A percentile compares a stretch with the other conserved stretches of the same genome.
phyloP scores from a whole-genome alignment of 768 basidiomycete species.

The Panellus pusillus region DNA sequence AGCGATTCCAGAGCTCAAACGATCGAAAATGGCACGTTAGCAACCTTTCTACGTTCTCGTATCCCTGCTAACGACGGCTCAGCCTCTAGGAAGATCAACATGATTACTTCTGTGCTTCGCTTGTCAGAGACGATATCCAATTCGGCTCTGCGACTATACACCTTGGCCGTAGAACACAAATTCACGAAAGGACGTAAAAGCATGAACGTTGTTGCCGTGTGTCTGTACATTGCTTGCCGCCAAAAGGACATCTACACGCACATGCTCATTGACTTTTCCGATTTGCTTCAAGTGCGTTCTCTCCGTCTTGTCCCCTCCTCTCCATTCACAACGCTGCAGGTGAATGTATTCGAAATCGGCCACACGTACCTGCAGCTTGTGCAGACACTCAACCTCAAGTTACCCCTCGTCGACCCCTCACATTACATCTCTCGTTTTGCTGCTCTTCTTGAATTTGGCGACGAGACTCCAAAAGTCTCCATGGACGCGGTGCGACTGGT shows the following conservation, averaged over 20 bases:
- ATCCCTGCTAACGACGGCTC: slow-evolving; percentile 2
- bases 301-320: neutral
- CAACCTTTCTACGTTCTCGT: neutral
- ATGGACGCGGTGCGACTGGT: slow-evolving; percentile 93
- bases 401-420: slow-evolving; percentile 92
- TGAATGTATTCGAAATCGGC: slow-evolving; percentile 97
- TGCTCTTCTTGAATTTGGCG: slow-evolving; percentile 92
- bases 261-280: slow-evolving; percentile 99
- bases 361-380: slow-evolving; percentile 95
- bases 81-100: slow-evolving; percentile 85
- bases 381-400: slow-evolving; percentile 78
- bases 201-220: slow-evolving; percentile 92
- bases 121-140: slow-evolving; percentile 80
- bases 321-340: slow-evolving; percentile 43
- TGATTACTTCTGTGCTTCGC: slow-evolving; percentile 73
- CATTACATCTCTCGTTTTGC: slow-evolving; percentile 97
- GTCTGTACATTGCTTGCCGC: slow-evolving; percentile 91
- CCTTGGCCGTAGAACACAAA: slow-evolving; percentile 89
- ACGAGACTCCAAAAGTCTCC: slow-evolving; percentile 89
- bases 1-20: slow-evolving; percentile 89
- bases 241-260: slow-evolving; percentile 89
- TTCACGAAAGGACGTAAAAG: slow-evolving; percentile 94
- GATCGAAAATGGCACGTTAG: slow-evolving; percentile 75
- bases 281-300: slow-evolving; percentile 73
- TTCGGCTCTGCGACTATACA: slow-evolving; percentile 85